A percentile compares a stretch with the other conserved stretches of the same genome.
These are phyloP conservation scores for Didymella lethalis DNA, from an alignment of 2,329 filamentous ascomycete genomes.

Conservation along the genomic window DNA sequence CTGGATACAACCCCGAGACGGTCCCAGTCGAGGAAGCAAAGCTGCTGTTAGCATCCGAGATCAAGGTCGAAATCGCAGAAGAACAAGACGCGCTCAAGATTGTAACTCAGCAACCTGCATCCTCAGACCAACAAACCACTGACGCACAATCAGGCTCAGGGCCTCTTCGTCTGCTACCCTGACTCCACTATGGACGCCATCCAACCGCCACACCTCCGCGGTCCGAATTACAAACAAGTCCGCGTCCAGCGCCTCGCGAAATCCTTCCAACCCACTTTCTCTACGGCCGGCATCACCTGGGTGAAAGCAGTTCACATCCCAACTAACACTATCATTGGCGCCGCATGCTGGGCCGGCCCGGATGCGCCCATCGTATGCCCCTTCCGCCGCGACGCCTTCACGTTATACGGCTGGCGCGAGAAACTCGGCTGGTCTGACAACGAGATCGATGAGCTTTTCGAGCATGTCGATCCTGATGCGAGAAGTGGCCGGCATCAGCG, in stretches of 20 bases:
- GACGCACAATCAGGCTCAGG: slow-evolving; percentile 33
- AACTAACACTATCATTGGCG: slow-evolving; percentile 32
- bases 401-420: slow-evolving; percentile 33
- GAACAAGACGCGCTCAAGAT: slow-evolving; percentile 30
- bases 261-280: slow-evolving; percentile 32
- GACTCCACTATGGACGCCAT: slow-evolving; percentile 31
- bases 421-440: slow-evolving; percentile 34
- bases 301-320: slow-evolving; percentile 39
- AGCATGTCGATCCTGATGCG: slow-evolving; percentile 21
- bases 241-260: slow-evolving; percentile 33
- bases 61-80: slow-evolving; percentile 29
- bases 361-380: slow-evolving; percentile 28
- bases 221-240: slow-evolving; percentile 13
- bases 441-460: slow-evolving; percentile 40
- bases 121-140: not conserved
- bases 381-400: slow-evolving; percentile 27
- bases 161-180: slow-evolving; percentile 39
- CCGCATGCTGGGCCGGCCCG: slow-evolving; percentile 41
- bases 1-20: slow-evolving; percentile 24
- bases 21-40: slow-evolving; percentile 30
- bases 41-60: slow-evolving; percentile 29
- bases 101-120: slow-evolving; percentile 10
- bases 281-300: slow-evolving; percentile 28
- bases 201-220: slow-evolving; percentile 34
- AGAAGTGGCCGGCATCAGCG: slow-evolving; percentile 33